Evolutionary conservation across 2,329 filamentous ascomycete genomes (phyloP), one percentile per base, ranked within the genome.

Genomic region (Trichoderma sp.): DNA sequence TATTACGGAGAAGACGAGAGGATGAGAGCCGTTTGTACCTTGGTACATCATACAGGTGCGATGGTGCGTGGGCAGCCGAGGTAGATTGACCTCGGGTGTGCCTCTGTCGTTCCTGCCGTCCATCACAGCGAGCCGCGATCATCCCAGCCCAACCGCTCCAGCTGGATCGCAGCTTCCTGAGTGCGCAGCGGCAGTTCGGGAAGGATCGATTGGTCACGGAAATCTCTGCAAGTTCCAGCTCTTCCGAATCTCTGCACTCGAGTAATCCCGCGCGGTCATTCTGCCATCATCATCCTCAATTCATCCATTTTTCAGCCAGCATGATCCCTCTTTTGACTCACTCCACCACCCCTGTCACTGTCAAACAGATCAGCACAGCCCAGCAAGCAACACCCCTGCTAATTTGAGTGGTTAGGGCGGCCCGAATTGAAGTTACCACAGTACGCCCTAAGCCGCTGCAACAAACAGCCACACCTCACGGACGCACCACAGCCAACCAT

Each of bases 301-400:
- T 23, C 67, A 32, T 28, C 11, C 20, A 20, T 32, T 39, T 43
- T 30, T 15, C 15, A 26, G 66, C 55, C n/a, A 12, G 55, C 66
- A 68, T 68, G 36, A 68, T 61, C 57, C 67, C 67, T 61, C 28
- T 50, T 15, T 50, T 17, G 67, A 62, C 57, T 69, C 39, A 26
- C 55, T 61, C 8, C 55, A 26, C 23, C 53, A 59, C 13, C 66
- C 55, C n/a, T 50, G 66, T 34, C 7, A 43, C 28, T 67, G 50
- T 53, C 64, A 67, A 67, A 67, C 66, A 34, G 66, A 68, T 61
- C 66, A 68, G 36, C 55, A 61, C 55, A 68, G 66, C 66, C 66
- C 55, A 61, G 58, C 66, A 50, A 68, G 15, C 64, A 43, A 23
- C 64, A 47, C 4, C 65, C 67, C 67, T 69, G 67, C 57, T 47